phyloP scores from a whole-genome alignment of 768 basidiomycete genomes.

The Lactarius indigo region DNA sequence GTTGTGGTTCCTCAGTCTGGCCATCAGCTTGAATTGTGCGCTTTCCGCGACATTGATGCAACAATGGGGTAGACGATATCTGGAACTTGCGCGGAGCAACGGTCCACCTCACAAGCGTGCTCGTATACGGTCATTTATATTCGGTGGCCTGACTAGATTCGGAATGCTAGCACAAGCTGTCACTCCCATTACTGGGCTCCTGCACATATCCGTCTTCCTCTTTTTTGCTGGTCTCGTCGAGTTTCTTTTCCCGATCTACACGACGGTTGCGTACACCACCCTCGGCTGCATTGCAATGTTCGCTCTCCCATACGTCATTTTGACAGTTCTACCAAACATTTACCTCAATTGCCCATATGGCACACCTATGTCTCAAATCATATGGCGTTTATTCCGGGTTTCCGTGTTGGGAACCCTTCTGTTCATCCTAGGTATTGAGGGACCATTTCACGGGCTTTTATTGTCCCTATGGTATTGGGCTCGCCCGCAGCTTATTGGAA shows the following conservation, averaged over 20 bases:
- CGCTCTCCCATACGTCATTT: neutral
- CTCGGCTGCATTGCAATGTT: neutral
- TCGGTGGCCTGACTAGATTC: neutral
- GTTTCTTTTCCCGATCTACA: constrained; percentile 2
- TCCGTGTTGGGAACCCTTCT: neutral
- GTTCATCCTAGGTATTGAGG: neutral
- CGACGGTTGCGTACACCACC: neutral
- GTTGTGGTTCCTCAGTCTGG: constrained; percentile 18
- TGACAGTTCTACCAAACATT: constrained; percentile 3
- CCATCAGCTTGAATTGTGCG: neutral
- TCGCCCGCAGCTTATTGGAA: neutral
- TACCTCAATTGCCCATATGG: constrained; percentile 2
- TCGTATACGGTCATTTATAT: neutral
- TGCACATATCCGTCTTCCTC: constrained; percentile 9
- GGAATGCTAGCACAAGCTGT: neutral
- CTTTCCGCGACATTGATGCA: constrained; percentile 15
- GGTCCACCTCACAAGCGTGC: neutral
- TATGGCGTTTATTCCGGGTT: neutral
- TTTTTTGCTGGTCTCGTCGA: constrained; percentile 17
- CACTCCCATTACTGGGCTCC: neutral
- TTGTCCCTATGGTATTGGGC: neutral
- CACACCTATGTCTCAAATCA: constrained; percentile 3
- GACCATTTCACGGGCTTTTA: neutral
- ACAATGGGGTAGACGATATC: constrained; percentile 6
- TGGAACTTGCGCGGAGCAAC: neutral